Evolutionary conservation across 441 rosid species (phyloP).

Genomic region (Flueggea neowawraea): DNA sequence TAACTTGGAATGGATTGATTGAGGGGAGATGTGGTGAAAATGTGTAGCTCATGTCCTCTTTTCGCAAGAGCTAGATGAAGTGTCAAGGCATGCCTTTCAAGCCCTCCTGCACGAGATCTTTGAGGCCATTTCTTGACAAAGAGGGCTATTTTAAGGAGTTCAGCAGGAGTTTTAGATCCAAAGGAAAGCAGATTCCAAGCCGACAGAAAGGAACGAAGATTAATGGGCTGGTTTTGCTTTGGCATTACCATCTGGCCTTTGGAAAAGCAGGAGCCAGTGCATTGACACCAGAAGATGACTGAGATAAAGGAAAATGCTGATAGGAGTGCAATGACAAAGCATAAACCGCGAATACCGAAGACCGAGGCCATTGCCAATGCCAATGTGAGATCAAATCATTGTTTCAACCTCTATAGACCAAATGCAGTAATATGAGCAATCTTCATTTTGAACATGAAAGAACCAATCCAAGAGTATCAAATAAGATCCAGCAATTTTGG

Average conservation of each 20-base stretch:
- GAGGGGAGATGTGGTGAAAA: slow-evolving; percentile 63
- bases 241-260: slow-evolving; percentile 19
- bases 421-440: slow-evolving; percentile 2
- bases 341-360: slow-evolving; percentile 47
- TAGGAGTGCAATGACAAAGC: slow-evolving; percentile 35
- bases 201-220: slow-evolving; percentile 53
- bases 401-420: neutral
- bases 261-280: slow-evolving; percentile 38
- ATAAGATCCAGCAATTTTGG: neutral
- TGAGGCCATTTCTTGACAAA: slow-evolving; percentile 92
- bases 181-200: slow-evolving; percentile 81
- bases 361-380: slow-evolving; percentile 35
- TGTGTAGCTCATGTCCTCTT: slow-evolving; percentile 86
- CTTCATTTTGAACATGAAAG: neutral
- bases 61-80: slow-evolving; percentile 82
- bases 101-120: slow-evolving; percentile 79
- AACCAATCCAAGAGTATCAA: neutral
- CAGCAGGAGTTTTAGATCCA: slow-evolving; percentile 27
- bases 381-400: slow-evolving; percentile 28
- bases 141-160: slow-evolving; percentile 62
- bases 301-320: slow-evolving; percentile 56
- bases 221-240: slow-evolving; percentile 33
- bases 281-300: slow-evolving; percentile 43
- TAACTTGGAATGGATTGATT: slow-evolving; percentile 53
- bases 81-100: slow-evolving; percentile 82